Conservation (phyloP, 257 asterid genomes). For the Solanum etuberosum region DNA sequence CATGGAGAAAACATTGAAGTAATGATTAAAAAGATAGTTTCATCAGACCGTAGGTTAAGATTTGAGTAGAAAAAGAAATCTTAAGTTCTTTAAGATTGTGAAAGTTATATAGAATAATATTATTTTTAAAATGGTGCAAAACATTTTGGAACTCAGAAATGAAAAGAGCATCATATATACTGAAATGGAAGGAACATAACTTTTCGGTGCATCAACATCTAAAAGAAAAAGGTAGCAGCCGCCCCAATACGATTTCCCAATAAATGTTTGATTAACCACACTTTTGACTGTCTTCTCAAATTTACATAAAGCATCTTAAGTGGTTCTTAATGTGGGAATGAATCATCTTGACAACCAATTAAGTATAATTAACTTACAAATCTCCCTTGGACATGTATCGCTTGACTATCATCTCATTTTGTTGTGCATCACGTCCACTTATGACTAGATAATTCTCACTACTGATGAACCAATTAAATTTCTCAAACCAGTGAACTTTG, state of each 20-base stretch:
- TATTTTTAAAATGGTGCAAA: background rate
- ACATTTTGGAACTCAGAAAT: background rate
- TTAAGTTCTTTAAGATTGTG: background rate
- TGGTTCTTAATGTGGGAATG: background rate
- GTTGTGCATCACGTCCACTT: slow-evolving; percentile 98
- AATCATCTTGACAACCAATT: background rate
- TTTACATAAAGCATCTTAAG: background rate
- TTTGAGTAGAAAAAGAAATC: background rate
- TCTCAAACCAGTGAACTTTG: slow-evolving; percentile 99
- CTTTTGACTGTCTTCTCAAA: background rate
- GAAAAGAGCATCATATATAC: background rate
- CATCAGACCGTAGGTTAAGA: background rate
- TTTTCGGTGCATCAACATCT: background rate
- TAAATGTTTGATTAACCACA: background rate
- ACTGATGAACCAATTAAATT: slow-evolving; percentile 97
- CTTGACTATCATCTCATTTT: slow-evolving; percentile 97
- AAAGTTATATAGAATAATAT: background rate
- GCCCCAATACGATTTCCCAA: background rate
- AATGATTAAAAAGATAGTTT: background rate
- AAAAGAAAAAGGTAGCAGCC: background rate
- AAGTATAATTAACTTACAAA: slow-evolving; percentile 46
- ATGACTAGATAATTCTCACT: slow-evolving; percentile 93
- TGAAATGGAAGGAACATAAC: background rate
- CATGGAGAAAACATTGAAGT: background rate
- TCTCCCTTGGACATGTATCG: slow-evolving; percentile 99